phyloP scores from a whole-genome alignment of 345 rosid species.

The Eucalyptus coolabah region DNA sequence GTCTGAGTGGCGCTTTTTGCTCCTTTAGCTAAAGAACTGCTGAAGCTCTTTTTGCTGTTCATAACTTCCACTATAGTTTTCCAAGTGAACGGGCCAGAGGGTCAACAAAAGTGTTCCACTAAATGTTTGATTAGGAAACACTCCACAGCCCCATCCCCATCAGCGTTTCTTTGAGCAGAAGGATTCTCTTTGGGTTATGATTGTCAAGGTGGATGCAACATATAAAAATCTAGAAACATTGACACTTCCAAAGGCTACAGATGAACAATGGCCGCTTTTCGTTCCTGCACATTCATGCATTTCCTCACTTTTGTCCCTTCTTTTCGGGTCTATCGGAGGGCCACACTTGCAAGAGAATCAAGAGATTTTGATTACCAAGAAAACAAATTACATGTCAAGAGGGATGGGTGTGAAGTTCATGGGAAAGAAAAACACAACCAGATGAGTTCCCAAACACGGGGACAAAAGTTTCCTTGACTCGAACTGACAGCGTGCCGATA shows the following conservation, averaged over 20 bases:
- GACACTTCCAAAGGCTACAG: not conserved
- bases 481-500: not conserved
- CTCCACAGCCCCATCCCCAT: not conserved
- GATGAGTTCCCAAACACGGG: not conserved
- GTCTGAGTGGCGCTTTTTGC: not conserved
- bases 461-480: not conserved
- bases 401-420: not conserved
- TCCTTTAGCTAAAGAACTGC: not conserved
- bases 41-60: not conserved
- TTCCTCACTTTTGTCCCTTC: not conserved
- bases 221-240: not conserved
- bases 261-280: not conserved
- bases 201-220: not conserved
- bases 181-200: not conserved
- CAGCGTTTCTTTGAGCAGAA: not conserved
- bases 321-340: not conserved
- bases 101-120: not conserved
- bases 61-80: not conserved
- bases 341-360: not conserved
- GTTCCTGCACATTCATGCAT: not conserved
- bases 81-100: not conserved
- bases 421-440: not conserved
- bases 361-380: not conserved
- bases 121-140: not conserved
- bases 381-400: not conserved